Conservation (phyloP, 1,284 basidiomycete genomes). For the Trichosporon faecale region DNA sequence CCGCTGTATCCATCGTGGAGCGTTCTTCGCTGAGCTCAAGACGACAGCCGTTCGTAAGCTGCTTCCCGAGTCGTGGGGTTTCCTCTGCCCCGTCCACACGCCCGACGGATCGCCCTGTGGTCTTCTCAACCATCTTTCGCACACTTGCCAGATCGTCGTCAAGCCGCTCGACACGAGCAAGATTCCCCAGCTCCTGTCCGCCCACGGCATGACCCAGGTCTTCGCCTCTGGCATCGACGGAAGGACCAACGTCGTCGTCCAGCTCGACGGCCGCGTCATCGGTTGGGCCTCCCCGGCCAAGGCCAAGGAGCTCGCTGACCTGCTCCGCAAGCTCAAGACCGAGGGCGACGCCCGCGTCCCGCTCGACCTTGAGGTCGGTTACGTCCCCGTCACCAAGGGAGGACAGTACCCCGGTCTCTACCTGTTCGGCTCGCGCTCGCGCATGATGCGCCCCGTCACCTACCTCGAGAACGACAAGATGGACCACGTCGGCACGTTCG, state of each 20-base stretch:
- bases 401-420: conserved; percentile 97
- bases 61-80: conserved; percentile 98
- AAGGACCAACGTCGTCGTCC: conserved; percentile 76
- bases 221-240: conserved; percentile 76
- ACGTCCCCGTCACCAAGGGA: conserved; percentile 82
- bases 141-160: conserved; percentile 89
- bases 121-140: conserved; percentile 92
- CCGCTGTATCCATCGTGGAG: conserved; percentile 96
- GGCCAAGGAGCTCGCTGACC: conserved; percentile 74
- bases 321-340: conserved; percentile 92
- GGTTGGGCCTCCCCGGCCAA: conserved; percentile 85
- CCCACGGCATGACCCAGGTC: conserved; percentile 92
- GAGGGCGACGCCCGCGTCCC: conserved; percentile 79
- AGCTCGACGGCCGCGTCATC: conserved; percentile 90
- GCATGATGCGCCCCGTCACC: conserved; percentile 99
- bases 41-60: conserved; percentile 97
- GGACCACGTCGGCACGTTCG: conserved; percentile 93
- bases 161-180: conserved; percentile 69
- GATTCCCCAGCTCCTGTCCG: conserved; percentile 75
- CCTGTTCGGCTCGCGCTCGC: conserved; percentile 79
- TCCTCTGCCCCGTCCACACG: conserved; percentile 97
- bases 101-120: conserved; percentile 98
- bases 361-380: conserved; percentile 91
- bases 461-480: conserved; percentile 79
- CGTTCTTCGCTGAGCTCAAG: conserved; percentile 98